phyloP scores from a whole-genome alignment of 345 rosid species.

The Populus davidiana region DNA sequence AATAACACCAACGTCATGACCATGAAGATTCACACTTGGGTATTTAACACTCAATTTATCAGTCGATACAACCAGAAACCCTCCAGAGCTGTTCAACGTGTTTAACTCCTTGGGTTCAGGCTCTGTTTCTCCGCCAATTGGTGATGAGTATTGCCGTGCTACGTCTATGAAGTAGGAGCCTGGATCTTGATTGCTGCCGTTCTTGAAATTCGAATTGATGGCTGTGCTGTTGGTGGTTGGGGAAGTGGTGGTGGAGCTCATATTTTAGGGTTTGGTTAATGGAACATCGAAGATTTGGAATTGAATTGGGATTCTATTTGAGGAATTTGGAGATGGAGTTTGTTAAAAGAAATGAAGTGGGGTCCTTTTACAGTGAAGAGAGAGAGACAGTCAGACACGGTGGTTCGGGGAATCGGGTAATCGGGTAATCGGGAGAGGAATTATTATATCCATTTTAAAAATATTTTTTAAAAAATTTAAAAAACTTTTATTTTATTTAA shows the following conservation, averaged over 20 bases:
- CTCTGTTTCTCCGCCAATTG: neutral
- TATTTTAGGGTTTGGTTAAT: neutral
- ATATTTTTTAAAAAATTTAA: too few species aligned
- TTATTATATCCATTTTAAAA: too few species aligned
- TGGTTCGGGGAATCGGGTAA: too few species aligned
- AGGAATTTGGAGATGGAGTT: neutral
- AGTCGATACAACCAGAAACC: slow-evolving; percentile 70
- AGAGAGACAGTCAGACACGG: too few species aligned
- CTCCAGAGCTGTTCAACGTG: slow-evolving; percentile 81
- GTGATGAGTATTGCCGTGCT: neutral
- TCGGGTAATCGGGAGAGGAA: too few species aligned
- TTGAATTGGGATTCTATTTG: neutral
- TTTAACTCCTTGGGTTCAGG: slow-evolving; percentile 49
- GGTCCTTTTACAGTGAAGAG: neutral
- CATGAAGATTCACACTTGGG: slow-evolving; percentile 55
- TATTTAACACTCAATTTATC: slow-evolving; percentile 83
- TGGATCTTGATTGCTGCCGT: neutral
- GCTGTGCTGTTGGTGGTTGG: neutral
- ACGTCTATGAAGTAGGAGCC: neutral
- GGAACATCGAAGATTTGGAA: neutral
- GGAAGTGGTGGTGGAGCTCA: neutral
- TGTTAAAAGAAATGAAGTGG: neutral
- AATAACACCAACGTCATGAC: slow-evolving; percentile 82
- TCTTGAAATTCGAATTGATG: neutral
- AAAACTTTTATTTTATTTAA: too few species aligned